Percentiles rank a stretch among this genome's conserved stretches.
Conservation (phyloP, 345 rosid genomes). For the Leavenworthia alabamica region DNA sequence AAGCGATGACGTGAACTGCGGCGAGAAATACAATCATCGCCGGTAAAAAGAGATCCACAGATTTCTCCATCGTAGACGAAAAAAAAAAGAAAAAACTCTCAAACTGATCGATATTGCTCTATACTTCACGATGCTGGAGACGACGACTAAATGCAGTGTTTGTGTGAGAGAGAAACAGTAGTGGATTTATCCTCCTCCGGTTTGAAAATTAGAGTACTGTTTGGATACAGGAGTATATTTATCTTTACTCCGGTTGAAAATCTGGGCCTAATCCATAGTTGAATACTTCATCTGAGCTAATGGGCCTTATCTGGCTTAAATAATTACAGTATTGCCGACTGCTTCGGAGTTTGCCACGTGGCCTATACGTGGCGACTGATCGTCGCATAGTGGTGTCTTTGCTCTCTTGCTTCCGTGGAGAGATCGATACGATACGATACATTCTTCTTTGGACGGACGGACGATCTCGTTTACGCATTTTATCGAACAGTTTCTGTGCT, state of each 20-base stretch:
- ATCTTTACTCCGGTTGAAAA: not conserved
- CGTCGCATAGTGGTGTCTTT: not conserved
- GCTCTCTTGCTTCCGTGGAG: constrained; percentile 9
- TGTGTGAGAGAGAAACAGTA: constrained; percentile 12
- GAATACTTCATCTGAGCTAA: no score
- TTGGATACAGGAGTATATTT: not conserved
- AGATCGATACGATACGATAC: not conserved
- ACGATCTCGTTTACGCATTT: constrained; percentile 38
- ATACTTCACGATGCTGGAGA: constrained; percentile 11
- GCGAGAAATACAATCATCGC: constrained; percentile 51
- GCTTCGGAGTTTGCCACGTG: constrained; percentile 7
- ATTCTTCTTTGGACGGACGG: not conserved
- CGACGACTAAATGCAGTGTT: constrained; percentile 7
- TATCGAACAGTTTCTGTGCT: constrained; percentile 37
- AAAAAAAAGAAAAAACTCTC: no score
- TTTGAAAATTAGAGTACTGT: not conserved
- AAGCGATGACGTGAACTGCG: constrained; percentile 71
- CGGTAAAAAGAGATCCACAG: constrained; percentile 59
- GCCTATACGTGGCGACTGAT: constrained; percentile 18
- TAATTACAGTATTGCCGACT: constrained; percentile 5
- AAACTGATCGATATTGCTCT: not conserved
- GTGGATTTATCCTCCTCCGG: constrained; percentile 20
- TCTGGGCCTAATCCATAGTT: no score
- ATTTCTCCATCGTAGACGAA: constrained; percentile 32
- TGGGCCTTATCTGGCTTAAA: not conserved